A percentile compares a stretch with the other conserved stretches of the same genome.
These are phyloP conservation scores for Exophiala sp. DNA, from an alignment of 2,329 filamentous ascomycete species.

Conservation along the genomic window DNA sequence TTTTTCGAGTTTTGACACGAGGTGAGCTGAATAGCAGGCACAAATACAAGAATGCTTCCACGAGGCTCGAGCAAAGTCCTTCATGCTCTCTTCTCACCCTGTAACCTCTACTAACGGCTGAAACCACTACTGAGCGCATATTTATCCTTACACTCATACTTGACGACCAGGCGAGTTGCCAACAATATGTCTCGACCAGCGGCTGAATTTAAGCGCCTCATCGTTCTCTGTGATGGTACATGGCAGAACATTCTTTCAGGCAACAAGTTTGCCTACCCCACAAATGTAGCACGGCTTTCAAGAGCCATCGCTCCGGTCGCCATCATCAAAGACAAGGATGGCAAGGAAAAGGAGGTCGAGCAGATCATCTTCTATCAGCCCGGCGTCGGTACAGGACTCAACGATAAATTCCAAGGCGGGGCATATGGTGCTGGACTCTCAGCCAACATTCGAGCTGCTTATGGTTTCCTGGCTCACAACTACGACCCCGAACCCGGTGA, in stretches of 20 bases:
- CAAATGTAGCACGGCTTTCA: slow-evolving; percentile 32
- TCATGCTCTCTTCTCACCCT: too few relatives aligned
- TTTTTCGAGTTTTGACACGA: too few relatives aligned
- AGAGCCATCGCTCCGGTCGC: slow-evolving; percentile 29
- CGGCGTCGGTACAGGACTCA: slow-evolving; percentile 34
- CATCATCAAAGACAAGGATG: slow-evolving; percentile 24
- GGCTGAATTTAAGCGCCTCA: slow-evolving; percentile 30
- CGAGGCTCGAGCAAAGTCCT: too few relatives aligned
- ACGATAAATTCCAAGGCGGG: slow-evolving; percentile 19
- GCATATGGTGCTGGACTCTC: slow-evolving; percentile 23
- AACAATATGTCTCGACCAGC: slow-evolving; percentile 6
- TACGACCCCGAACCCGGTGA: slow-evolving; percentile 40
- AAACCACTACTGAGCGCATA: background rate
- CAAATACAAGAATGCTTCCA: too few relatives aligned
- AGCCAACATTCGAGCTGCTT: slow-evolving; percentile 22
- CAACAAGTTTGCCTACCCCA: slow-evolving; percentile 30
- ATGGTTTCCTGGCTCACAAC: slow-evolving; percentile 34
- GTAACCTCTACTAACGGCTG: too few relatives aligned
- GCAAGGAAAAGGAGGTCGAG: slow-evolving; percentile 25
- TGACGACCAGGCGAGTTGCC: background rate
- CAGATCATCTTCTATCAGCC: slow-evolving; percentile 41
- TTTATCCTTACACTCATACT: background rate
- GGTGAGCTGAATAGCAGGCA: too few relatives aligned
- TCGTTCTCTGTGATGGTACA: slow-evolving; percentile 35
- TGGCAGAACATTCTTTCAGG: slow-evolving; percentile 31